Evolutionary conservation across 2,329 filamentous ascomycete genomes (phyloP), one percentile per base, ranked within the genome.

Genomic region (Fusarium sarcochroum): DNA sequence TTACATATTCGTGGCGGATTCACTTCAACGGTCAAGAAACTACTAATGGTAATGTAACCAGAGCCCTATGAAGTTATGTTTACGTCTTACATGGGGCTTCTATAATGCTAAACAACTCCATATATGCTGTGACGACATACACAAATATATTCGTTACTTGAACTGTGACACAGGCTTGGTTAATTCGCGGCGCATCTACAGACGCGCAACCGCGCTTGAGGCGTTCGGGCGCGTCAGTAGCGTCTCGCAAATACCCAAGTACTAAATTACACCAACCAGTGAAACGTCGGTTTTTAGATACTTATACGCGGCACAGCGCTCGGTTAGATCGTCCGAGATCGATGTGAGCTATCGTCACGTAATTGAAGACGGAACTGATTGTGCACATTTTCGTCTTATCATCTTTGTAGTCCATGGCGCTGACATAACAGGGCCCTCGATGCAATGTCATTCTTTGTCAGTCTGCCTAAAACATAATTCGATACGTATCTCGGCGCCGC

Each of bases 271-370:
- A 41, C 15, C 8, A 23, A 21, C 20, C 14, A 15, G 40, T 23
- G 40, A 21, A 9, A 41, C 40, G 15, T 5, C 23, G 20, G 7
- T 1, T 17, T 30, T 13, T 76, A 58, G 79, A 78, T 3, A 76
- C 75, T 8, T 82, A 82, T 11, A 79, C 79, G 17, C 67, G 70
- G 20, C 61, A 70, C 67, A 84, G 75, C 45, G 76, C 73, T 46
- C 68, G 71, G 62, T 84, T 83, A 54, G 82, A 68, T 38, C 76
- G 75, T 46, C 53, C n/a, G 20, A 51, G 44, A 20, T 77, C 73
- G 7, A 82, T 17, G 67, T 40, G 42, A 32, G 64, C n/a, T 8
- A 17, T 13, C 6, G 38, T 32, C 25, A 37, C 48, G 27, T 23
- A 47, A 55, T 40, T 45, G 21, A 58, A 44, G 27, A 30, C n/a